Conservation (phyloP, 805 yeast species). For the Wickerhamomyces pijperi region DNA sequence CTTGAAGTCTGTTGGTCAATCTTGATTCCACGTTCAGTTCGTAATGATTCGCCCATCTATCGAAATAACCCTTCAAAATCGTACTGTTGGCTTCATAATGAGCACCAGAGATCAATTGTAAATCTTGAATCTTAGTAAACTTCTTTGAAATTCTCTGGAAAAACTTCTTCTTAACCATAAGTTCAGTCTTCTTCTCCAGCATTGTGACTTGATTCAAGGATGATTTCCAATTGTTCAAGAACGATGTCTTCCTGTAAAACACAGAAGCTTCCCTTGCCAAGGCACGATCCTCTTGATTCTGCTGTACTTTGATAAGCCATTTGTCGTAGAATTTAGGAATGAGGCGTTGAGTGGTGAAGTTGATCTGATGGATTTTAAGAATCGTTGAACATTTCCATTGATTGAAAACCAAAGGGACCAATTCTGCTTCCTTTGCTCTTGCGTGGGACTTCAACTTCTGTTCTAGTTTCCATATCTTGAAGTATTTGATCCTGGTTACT, state of each 20-base stretch:
- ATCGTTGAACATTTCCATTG: slow-evolving; percentile 5
- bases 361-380: background rate
- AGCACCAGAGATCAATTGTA: slow-evolving; percentile 1
- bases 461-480: slow-evolving; percentile 7
- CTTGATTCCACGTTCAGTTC: slow-evolving; percentile 3
- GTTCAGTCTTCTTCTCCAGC: slow-evolving; percentile 3
- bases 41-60: slow-evolving; percentile 4
- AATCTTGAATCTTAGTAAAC: background rate
- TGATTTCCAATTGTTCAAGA: slow-evolving; percentile 11
- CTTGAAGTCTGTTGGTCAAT: background rate
- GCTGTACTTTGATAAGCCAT: slow-evolving; percentile 2
- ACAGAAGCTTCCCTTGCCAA: slow-evolving; percentile 7
- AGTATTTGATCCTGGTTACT: background rate
- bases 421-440: background rate
- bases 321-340: slow-evolving; percentile 1
- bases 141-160: slow-evolving; percentile 4
- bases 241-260: slow-evolving; percentile 10
- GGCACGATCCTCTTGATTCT: too few relatives aligned
- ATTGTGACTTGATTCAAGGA: background rate
- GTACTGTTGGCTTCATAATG: background rate
- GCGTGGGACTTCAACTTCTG: background rate
- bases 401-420: background rate
- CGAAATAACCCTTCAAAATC: slow-evolving; percentile 1
- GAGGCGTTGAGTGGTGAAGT: background rate
- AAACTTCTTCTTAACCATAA: slow-evolving; percentile 1